Conservation (phyloP, 768 basidiomycete species). For the Hericium coralloides region DNA sequence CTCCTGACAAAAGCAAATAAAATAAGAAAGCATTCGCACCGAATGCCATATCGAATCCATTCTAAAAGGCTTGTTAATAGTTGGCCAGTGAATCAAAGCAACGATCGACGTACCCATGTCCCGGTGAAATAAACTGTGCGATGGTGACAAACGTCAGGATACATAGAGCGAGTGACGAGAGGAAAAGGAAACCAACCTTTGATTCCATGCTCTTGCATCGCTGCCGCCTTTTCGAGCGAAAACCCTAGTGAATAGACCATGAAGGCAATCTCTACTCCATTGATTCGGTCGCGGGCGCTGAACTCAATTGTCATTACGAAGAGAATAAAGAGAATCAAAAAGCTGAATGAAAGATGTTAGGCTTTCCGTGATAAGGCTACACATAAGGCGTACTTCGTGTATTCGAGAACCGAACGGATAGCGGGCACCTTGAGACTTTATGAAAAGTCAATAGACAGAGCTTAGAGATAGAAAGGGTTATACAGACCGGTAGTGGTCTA, state of each 20-base stretch:
- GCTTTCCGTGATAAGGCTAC: slow-evolving; percentile 7
- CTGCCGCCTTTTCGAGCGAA: slow-evolving; percentile 84
- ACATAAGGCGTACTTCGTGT: slow-evolving; percentile 53
- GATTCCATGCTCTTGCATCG: slow-evolving; percentile 94
- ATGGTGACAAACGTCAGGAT: neutral
- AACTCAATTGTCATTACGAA: slow-evolving; percentile 77
- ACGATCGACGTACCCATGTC: slow-evolving; percentile 49
- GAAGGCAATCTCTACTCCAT: slow-evolving; percentile 60
- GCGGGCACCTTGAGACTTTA: slow-evolving; percentile 84
- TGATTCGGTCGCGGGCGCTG: slow-evolving; percentile 51
- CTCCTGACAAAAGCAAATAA: neutral
- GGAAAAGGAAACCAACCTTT: slow-evolving; percentile 41
- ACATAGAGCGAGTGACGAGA: neutral
- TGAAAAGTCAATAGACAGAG: too few relatives aligned
- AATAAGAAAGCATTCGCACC: slow-evolving; percentile 31
- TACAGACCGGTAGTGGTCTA: slow-evolving; percentile 84
- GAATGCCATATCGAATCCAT: slow-evolving; percentile 91
- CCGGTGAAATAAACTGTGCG: slow-evolving; percentile 70
- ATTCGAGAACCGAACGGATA: slow-evolving; percentile 85
- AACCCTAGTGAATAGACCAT: slow-evolving; percentile 80
- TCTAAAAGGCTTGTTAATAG: slow-evolving; percentile 33
- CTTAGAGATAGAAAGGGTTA: neutral
- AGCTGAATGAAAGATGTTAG: slow-evolving; percentile 32
- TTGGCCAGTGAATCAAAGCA: slow-evolving; percentile 14
- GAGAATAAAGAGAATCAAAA: slow-evolving; percentile 69